phyloP scores from a whole-genome alignment of 2,329 filamentous ascomycete genomes.

The Pseudogymnoascus sp. region DNA sequence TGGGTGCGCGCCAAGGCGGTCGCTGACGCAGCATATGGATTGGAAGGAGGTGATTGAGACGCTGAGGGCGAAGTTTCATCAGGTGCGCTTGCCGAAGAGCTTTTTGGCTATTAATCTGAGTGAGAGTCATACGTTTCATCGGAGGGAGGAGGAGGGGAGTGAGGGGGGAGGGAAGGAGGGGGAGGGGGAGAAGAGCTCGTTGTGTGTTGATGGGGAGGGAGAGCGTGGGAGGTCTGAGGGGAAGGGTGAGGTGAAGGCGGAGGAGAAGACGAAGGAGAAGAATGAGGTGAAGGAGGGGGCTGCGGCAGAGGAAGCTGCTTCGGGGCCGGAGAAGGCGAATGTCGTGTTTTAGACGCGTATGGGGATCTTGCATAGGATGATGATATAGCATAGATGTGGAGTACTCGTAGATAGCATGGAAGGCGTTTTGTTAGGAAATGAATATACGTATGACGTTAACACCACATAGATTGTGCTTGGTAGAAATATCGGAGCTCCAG shows the following conservation, averaged over 20 bases:
- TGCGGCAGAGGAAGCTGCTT: neutral
- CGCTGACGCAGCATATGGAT: conserved; percentile 82
- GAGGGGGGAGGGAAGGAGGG: neutral
- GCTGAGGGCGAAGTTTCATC: conserved; percentile 87
- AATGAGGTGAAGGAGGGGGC: neutral
- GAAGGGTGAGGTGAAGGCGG: neutral
- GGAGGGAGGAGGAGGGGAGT: conserved; percentile 22
- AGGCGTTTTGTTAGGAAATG: neutral
- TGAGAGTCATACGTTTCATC: conserved; percentile 30
- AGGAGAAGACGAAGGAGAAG: neutral
- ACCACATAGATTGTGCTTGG: neutral
- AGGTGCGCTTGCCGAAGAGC: conserved; percentile 40
- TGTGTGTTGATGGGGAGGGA: neutral
- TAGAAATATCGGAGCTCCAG: neutral
- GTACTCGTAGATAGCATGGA: neutral
- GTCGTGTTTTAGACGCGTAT: neutral
- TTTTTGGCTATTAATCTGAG: conserved; percentile 31
- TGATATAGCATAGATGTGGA: neutral
- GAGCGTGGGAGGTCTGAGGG: neutral
- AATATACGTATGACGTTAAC: neutral
- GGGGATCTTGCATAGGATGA: neutral
- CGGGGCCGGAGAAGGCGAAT: neutral
- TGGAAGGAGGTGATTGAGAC: conserved; percentile 98
- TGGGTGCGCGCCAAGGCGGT: conserved; percentile 82
- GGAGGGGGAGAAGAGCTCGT: neutral